Conservation (phyloP, 768 basidiomycete species). For the Tricholoma matsutake region DNA sequence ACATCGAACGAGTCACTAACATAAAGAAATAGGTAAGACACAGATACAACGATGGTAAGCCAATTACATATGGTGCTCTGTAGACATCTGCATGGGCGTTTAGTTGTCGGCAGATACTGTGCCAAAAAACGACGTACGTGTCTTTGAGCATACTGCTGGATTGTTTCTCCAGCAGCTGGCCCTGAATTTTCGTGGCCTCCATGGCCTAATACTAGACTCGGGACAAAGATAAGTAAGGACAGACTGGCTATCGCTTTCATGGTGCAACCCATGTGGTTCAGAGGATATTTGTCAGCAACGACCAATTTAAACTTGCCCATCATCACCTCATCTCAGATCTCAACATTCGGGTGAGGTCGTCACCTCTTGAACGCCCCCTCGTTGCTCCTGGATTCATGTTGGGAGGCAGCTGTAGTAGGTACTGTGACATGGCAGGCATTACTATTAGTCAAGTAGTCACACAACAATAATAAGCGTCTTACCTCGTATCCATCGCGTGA, state of each 20-base stretch:
- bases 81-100: conserved; percentile 62
- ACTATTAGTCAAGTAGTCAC: no score
- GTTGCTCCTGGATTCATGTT: no score
- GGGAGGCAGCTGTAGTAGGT: no score
- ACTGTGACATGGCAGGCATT: no score
- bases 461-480: no score
- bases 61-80: conserved; percentile 81
- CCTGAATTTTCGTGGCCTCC: conserved; percentile 56
- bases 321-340: no score
- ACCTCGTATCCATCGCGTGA: no score
- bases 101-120: conserved; percentile 14
- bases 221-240: conserved; percentile 35
- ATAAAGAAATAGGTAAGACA: conserved; percentile 6
- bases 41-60: conserved; percentile 3
- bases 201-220: conserved; percentile 41
- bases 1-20: conserved; percentile 77
- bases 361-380: no score
- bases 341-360: no score
- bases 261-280: conserved; percentile 7
- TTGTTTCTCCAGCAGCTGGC: conserved; percentile 54
- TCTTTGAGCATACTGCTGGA: conserved; percentile 80
- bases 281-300: not conserved
- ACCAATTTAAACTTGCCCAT: no score
- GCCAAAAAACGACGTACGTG: conserved; percentile 63
- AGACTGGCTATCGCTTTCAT: conserved; percentile 50